Percentiles rank a stretch among this genome's conserved stretches.
phyloP scores from a whole-genome alignment of 345 rosid genomes.

The Moricandia arvensis region DNA sequence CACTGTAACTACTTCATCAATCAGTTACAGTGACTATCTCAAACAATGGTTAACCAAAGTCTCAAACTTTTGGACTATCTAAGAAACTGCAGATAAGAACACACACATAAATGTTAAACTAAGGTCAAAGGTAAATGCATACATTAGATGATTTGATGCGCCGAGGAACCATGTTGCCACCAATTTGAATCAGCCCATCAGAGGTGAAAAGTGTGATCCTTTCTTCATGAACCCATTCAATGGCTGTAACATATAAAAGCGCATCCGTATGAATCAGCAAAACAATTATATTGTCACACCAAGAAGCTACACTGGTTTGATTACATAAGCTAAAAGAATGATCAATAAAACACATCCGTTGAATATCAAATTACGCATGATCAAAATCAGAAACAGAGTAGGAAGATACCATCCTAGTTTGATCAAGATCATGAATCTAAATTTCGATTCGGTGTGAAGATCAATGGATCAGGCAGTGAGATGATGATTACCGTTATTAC shows the following conservation, averaged over 20 bases:
- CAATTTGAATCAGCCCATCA: constrained; percentile 87
- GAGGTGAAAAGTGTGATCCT: constrained; percentile 77
- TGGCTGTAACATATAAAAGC: background rate
- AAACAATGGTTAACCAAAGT: background rate
- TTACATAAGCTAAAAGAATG: background rate
- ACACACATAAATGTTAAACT: background rate
- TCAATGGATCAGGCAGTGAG: background rate
- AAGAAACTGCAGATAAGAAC: background rate
- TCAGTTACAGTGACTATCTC: background rate
- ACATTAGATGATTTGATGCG: constrained; percentile 57
- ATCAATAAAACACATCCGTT: background rate
- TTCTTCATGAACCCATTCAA: constrained; percentile 88
- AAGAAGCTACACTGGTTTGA: background rate
- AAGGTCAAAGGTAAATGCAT: constrained; percentile 23
- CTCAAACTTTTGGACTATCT: background rate
- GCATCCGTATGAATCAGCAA: background rate
- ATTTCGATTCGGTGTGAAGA: background rate
- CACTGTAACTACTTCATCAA: background rate
- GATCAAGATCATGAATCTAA: background rate
- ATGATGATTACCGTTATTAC: constrained; percentile 43
- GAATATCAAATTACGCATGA: background rate
- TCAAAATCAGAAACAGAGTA: background rate
- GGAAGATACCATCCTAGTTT: background rate
- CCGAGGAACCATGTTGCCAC: constrained; percentile 82
- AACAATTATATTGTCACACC: too few species aligned